Base-by-base conservation (phyloP, 257 asterid species). In the Jacaranda copaia region DNA sequence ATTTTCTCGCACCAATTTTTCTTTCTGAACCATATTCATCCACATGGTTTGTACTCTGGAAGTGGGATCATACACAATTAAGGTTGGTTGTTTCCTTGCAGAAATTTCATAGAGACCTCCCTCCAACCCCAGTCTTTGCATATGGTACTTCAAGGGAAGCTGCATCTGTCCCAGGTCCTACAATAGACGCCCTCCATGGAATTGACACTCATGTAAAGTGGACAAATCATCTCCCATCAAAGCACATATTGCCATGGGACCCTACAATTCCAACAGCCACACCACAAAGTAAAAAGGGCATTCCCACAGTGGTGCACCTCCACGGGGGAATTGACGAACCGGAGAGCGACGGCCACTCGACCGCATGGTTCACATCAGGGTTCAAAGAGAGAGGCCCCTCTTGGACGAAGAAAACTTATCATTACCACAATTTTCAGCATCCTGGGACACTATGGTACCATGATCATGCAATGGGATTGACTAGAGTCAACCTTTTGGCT, bases 391-490 rank as follows among this genome's bases (percentile, higher is more conserved):
- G 82, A 0, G 98, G 98, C 16, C 92, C 91, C 0, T 64, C 87
- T 8, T 94, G 97, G 97, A 80, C 77, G 0, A 76, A 68, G 74
- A 78, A 82, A 64, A 84, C 65, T 0, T 94, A 90, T 59, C 86
- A 78, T 66, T 94, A 94, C 80, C 90, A 86, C 76, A 94, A 94
- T 13, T 2, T 40, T 0, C 98, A 94, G 63, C 98, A 94, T 8
- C 97, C 97, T 0, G 98, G 98, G 15, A 90, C 93, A 0, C 61
- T 92, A 2, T 94, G 96, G 96, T 94, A 94, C 82, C 98, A 94
- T 20, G 98, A 94, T 61, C 97, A 94, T 36, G 98, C 98, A 0
- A 86, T 89, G 96, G 98, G 98, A 42, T 82, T 94, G 86, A 94
- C 98, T 6, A 84, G 98, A 57, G 91, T 94, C 81, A 94, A 94